Base-by-base conservation (phyloP, 164 flowering plant species). In the Kalanchoe fedtschenkoi region DNA sequence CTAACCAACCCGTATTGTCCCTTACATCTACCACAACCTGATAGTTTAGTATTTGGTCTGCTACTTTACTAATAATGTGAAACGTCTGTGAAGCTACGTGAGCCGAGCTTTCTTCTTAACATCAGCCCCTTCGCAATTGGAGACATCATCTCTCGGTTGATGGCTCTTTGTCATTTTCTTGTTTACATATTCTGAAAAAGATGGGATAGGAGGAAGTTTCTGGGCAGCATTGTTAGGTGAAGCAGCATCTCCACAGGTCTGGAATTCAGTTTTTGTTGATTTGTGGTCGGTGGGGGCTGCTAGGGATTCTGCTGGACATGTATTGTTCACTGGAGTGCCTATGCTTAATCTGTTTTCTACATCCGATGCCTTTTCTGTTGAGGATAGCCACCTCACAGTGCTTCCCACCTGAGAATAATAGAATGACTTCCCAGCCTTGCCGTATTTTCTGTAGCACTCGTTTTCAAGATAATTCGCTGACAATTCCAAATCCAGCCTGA, bases 361-460 rank as follows among this genome's bases (percentile, higher is more conserved):
- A 58, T 33, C 35, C 32, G 61, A 33, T 34, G 15, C 61, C 9
- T 33, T 19, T n/a, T 26, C 5, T 13, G 61, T 14, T 33, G 39
- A 33, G n/a, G 61, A 58, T 34, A 58, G 22, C 61, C 61, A 58
- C 26, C 61, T 58, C 15, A 43, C 64, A 5, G 54, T 62, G 29
- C 54, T 42, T 42, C 54, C 64, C 71, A 91, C 76, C 66, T 87
- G 92, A 6, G 96, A 88, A 65, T 77, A 77, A 68, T 92, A 89
- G 62, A 92, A 83, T 35, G 96, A 74, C 67, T 82, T 89, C 62
- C 96, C 96, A 59, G 76, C 64, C 65, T 79, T 89, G 35, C 82
- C 82, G 56, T 81, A 87, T 65, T 86, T 86, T 62, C 71, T 75
- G 75, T 77, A 87, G 81, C 96, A 85, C 43, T 91, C 92, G 5